Evolutionary conservation across 805 yeast genomes (phyloP).

Genomic region (Kuraishia piskuri): DNA sequence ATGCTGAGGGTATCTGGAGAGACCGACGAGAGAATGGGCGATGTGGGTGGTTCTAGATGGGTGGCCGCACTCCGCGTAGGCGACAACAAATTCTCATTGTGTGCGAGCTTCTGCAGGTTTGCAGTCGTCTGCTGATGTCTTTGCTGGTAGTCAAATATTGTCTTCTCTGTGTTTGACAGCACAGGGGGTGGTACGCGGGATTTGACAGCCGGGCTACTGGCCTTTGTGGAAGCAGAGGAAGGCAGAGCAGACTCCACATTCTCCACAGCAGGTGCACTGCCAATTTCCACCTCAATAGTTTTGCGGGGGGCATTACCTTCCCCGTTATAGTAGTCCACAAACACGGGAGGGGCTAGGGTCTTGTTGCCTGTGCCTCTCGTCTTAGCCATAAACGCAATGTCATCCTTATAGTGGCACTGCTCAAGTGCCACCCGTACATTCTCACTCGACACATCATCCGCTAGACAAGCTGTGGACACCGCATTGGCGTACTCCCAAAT

Average conservation of each 20-base stretch:
- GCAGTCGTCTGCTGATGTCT: background rate
- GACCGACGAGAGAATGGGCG: background rate
- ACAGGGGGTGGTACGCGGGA: background rate
- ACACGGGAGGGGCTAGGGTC: constrained; percentile 50
- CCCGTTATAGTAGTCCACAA: constrained; percentile 46
- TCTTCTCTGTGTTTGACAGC: background rate
- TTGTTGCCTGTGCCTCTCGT: constrained; percentile 57
- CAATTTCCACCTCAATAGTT: background rate
- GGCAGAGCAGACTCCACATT: background rate
- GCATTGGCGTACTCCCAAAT: constrained; percentile 75
- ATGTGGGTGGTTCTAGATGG: background rate
- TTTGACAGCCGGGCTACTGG: background rate
- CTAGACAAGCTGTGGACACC: constrained; percentile 67
- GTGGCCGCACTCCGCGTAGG: background rate
- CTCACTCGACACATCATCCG: constrained; percentile 73
- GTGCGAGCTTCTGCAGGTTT: background rate
- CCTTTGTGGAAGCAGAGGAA: background rate
- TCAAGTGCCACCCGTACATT: constrained; percentile 59
- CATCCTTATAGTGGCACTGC: constrained; percentile 53
- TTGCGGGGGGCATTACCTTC: constrained; percentile 1
- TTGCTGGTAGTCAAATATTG: background rate
- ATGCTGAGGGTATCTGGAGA: constrained; percentile 1
- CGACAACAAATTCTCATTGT: background rate
- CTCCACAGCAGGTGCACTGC: background rate
- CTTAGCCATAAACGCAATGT: constrained; percentile 44